Base-by-base conservation (phyloP, 2,329 filamentous ascomycete genomes). In the Blumeriella jaapii region DNA sequence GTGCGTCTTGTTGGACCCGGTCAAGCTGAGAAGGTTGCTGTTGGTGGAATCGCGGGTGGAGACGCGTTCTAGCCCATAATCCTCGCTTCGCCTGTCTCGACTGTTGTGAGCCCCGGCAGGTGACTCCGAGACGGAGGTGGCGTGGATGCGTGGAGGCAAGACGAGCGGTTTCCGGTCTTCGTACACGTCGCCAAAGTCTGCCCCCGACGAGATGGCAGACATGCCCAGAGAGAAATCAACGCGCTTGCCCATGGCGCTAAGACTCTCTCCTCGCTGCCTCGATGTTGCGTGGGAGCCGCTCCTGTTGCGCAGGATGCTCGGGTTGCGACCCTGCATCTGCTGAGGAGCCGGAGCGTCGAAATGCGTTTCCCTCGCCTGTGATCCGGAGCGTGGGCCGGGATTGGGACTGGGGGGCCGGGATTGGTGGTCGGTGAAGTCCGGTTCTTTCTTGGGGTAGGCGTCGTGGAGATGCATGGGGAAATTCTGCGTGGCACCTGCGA, bases 161-260 rank as follows among this genome's bases (percentile, higher is more conserved):
- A 33, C 56, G 53, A 45, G 44, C 40, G 50, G 48, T 20, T 48
- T 39, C 62, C 64, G 48, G 9, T 76, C 71, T 38, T 76, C 71
- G 50, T 74, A 78, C 1, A 82, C 69, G 48, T 83, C 78, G 29
- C 71, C 74, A 40, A 71, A 67, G 28, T 74, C 60, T 44, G 79
- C 74, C 19, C 63, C 64, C 1, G 69, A 63, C 3, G 66, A 65
- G 25, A 78, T 62, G 28, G 69, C 66, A 20, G 62, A 65, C 68
- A 80, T 78, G 18, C 78, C 78, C 2, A 82, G 62, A 2, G 76
- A 81, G 56, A 82, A 82, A 52, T 82, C 78, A 18, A 82, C 75
- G 17, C 75, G 71, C 36, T 71, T 74, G 22, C 63, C 62, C 62
- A 74, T 72, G 7, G 65, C 60, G 1, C 69, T 64, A 6, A 74